Percentiles rank a stretch among this genome's conserved stretches.
These are phyloP conservation scores for Ceratobasidium sp. DNA, from an alignment of 1,284 basidiomycete species.

Conservation along the genomic window DNA sequence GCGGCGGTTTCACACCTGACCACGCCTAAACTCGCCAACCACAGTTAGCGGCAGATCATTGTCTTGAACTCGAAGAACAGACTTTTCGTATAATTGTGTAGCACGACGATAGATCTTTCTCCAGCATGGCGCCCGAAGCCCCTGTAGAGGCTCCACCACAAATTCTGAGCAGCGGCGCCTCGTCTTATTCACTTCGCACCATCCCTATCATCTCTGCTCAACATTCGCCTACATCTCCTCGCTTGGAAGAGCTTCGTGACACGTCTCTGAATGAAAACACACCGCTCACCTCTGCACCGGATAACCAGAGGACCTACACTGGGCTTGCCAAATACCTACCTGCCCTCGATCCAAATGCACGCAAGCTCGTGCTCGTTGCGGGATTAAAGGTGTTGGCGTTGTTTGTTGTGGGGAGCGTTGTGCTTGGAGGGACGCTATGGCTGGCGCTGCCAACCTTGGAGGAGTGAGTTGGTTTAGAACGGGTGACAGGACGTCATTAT, in stretches of 20 bases:
- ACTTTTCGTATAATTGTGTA: too few relatives aligned
- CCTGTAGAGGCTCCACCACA: constrained; percentile 1
- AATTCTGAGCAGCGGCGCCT: neutral
- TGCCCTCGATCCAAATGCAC: constrained; percentile 49
- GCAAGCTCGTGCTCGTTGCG: constrained; percentile 75
- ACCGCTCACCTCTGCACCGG: constrained; percentile 3
- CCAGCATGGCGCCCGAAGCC: constrained; percentile 15
- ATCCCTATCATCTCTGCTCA: constrained; percentile 22
- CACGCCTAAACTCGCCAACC: too few relatives aligned
- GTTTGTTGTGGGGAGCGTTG: constrained; percentile 72
- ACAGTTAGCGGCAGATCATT: too few relatives aligned
- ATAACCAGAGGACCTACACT: constrained; percentile 28
- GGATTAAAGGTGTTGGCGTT: constrained; percentile 83
- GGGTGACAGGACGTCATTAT: neutral
- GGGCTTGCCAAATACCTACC: constrained; percentile 36
- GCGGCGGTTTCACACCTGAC: too few relatives aligned
- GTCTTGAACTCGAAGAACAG: too few relatives aligned
- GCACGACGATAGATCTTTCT: too few relatives aligned
- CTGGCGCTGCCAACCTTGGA: constrained; percentile 82
- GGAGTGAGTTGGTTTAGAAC: constrained; percentile 63
- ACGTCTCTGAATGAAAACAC: constrained; percentile 6
- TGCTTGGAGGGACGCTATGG: constrained; percentile 80
- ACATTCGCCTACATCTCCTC: constrained; percentile 32
- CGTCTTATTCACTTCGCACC: constrained; percentile 30
- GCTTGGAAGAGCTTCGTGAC: constrained; percentile 22